These are phyloP conservation scores for Xylaria polymorpha DNA, from an alignment of 2,329 filamentous ascomycete species.

Conservation along the genomic window DNA sequence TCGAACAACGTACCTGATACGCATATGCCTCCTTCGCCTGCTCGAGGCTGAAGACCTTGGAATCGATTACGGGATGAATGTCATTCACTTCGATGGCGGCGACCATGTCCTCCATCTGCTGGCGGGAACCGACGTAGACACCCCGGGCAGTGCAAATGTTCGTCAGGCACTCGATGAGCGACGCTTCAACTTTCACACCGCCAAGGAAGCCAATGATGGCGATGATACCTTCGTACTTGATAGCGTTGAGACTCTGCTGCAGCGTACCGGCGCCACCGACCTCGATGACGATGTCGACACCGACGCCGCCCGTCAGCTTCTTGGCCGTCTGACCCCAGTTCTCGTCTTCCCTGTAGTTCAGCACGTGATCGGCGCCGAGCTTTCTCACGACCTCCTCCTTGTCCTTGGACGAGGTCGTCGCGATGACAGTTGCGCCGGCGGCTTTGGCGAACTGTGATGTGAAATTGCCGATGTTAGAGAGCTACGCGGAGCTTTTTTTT, in stretches of 20 bases:
- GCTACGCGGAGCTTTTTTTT: no score
- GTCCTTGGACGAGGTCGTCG: constrained; percentile 59
- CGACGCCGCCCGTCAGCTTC: constrained; percentile 56
- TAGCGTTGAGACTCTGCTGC: constrained; percentile 57
- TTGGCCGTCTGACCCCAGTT: constrained; percentile 60
- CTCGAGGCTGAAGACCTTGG: constrained; percentile 54
- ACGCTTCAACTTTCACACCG: constrained; percentile 58
- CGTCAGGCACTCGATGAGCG: constrained; percentile 63
- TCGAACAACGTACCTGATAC: constrained; percentile 58
- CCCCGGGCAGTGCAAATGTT: constrained; percentile 55
- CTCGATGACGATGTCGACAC: constrained; percentile 62
- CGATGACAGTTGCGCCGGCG: constrained; percentile 61
- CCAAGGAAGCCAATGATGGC: constrained; percentile 57
- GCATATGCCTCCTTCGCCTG: constrained; percentile 60
- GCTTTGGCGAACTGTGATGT: constrained; percentile 60
- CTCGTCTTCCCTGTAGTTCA: constrained; percentile 61
- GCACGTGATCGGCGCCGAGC: constrained; percentile 62
- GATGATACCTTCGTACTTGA: constrained; percentile 61
- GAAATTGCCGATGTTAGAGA: constrained; percentile 7
- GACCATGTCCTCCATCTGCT: constrained; percentile 58
- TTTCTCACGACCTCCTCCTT: constrained; percentile 58
- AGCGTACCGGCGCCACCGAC: constrained; percentile 60
- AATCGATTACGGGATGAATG: constrained; percentile 57
- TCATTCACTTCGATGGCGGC: constrained; percentile 56
- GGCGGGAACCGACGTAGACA: constrained; percentile 55